Evolutionary conservation across 192 early-diverging fungal genomes (phyloP), one percentile per base, ranked within the genome.

Genomic region (Podila epigama): DNA sequence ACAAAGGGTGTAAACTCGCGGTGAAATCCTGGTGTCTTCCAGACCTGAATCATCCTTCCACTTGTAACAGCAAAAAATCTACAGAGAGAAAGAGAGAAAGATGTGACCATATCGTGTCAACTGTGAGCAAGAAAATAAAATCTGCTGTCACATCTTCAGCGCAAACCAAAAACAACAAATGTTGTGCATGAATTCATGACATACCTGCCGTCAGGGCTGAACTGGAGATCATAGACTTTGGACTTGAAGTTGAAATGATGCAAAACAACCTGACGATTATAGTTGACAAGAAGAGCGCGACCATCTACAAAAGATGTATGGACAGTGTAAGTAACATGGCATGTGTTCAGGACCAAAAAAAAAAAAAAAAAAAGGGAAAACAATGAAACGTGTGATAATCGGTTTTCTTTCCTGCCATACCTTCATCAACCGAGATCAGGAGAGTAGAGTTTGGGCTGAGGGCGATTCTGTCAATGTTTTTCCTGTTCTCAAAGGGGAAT

Each of bases 1-100:
- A 93, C 89, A 79, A 99, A 93, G 18, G 97, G 95, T 6, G 93
- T 86, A 68, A 97, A 98, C 84, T 99, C 97, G 63, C 92, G 85
- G 32, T 91, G 89, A 75, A 90, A 92, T 59, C 95, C 93, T 29
- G 98, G 98, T 27, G 96, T 92, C 70, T 88, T 86, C 96, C 96
- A 98, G 32, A 98, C 84, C 70, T 97, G 91, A 44, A 97, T 81
- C 32, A 88, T 84, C 66, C 92, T 93, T 63, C 92, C 96, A 55
- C 93, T 84, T 1, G 95, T 91, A 2, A 97, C 92, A 0, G 92
- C 97, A 84, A 99, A 88, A 58, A 80, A 91, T 54, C 87, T 84
- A 44, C 9, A 27, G 0, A 7, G 16, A 36, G n/a, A 36, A 10
- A 9, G 16, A 37, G 37, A 39, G 34, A 52, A 29, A 10, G 27